These are phyloP conservation scores for Hypoxylon perforatum DNA, from an alignment of 495 filamentous ascomycete species.

Conservation along the genomic window DNA sequence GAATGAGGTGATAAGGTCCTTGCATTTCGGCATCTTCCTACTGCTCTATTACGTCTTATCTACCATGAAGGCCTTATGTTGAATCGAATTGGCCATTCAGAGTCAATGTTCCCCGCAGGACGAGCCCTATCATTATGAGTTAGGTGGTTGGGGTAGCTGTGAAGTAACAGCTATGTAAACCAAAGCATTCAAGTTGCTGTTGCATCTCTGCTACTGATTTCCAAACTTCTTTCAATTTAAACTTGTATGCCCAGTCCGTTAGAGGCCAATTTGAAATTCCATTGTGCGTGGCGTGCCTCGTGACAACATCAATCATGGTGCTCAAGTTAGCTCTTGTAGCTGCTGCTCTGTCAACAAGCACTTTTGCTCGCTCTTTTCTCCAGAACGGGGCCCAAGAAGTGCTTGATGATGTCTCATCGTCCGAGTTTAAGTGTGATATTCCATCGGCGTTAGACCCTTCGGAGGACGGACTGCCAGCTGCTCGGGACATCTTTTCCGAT, in stretches of 20 bases:
- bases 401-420: conserved; percentile 1
- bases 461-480: conserved; percentile 46
- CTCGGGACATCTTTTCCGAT: conserved; percentile 45
- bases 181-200: conserved; percentile 6
- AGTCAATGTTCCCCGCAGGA: conserved; percentile 7
- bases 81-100: conserved; percentile 33
- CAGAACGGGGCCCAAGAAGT: conserved; percentile 19
- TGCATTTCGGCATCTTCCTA: conserved; percentile 41
- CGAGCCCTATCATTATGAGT: conserved; percentile 12
- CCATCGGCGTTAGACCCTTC: conserved; percentile 43
- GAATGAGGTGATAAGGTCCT: conserved; percentile 43
- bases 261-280: not conserved
- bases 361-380: conserved; percentile 26
- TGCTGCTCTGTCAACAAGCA: conserved; percentile 18
- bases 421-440: conserved; percentile 44
- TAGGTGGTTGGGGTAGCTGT: conserved; percentile 25
- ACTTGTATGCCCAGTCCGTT: not conserved
- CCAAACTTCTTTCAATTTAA: not conserved
- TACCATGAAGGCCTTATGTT: conserved; percentile 3
- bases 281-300: not conserved
- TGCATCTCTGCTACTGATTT: not conserved
- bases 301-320: conserved; percentile 26
- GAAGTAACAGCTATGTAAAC: not conserved
- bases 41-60: conserved; percentile 31
- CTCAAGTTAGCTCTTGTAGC: conserved; percentile 36